Base-by-base conservation (phyloP, 2,329 filamentous ascomycete species). In the Fusarium sp. region DNA sequence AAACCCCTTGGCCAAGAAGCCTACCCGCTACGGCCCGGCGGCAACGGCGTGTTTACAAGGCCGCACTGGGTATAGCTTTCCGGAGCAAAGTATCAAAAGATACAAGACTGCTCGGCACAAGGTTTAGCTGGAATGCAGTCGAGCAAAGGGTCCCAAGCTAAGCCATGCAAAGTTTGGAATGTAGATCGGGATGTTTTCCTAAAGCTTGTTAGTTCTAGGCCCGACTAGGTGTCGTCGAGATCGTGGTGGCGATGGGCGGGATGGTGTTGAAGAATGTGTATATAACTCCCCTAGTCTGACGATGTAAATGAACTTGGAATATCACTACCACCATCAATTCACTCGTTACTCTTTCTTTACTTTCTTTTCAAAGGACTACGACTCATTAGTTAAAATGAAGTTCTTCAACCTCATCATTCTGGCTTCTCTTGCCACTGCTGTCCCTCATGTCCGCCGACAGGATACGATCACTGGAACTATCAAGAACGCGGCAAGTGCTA, bases 341-440 rank as follows among this genome's bases (percentile, higher is more conserved):
- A 53, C 42, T 49, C 53, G 21, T 34, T 30, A 65, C 23, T 44
- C 37, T 46, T 16, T 39, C 12, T 23, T n/a, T 30, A 37, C n/a
- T 42, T 13, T 19, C 1, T 44, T 18, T 34, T 19, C 5, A 48
- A 25, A 3, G 12, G 25, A 19, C 18, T 13, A 10, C 1, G 19
- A 12, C 13, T 23, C 10, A 26, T 23, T 10, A 26, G 28, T 26
- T 34, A 65, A 41, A 11, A 70, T 70, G 68, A 70, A 69, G 64
- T 69, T 70, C 23, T 46, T 71, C 9, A 57, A 26, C n/a, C 34
- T 70, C 6, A 14, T 70, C 21, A 51, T 56, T 25, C 48, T 65
- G 23, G 64, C 39, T 12, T 69, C 68, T 9, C 51, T 70, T 10
- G 68, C 50, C 42, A 25, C 58, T 42, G 68, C 68, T 6, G 43